These are phyloP conservation scores for Phaseolus lunatus DNA, from an alignment of 306 rosid genomes.

Conservation along the genomic window DNA sequence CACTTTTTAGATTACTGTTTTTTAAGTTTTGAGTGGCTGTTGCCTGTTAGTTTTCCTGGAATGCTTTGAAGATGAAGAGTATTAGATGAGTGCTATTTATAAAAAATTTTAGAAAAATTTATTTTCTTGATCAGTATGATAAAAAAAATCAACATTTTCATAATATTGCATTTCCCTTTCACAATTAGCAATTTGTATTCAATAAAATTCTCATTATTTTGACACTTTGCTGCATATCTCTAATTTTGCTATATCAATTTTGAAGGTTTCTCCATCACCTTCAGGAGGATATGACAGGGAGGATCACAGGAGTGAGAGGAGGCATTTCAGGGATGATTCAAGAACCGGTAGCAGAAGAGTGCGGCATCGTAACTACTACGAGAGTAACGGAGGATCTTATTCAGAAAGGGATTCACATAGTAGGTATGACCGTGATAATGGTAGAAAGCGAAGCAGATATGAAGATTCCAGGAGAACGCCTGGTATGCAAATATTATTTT, in stretches of 20 bases:
- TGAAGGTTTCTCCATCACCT: constrained; percentile 64
- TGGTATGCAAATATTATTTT: constrained; percentile 54
- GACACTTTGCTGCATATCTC: constrained; percentile 8
- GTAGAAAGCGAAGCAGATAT: constrained; percentile 71
- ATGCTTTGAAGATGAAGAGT: constrained; percentile 10
- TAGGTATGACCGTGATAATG: constrained; percentile 65
- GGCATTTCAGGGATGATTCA: constrained; percentile 58
- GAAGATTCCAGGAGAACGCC: constrained; percentile 83
- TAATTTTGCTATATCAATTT: constrained; percentile 45
- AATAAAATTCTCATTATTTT: neutral
- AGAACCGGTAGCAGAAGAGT: constrained; percentile 60
- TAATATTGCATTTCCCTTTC: constrained; percentile 14
- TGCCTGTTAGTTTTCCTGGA: neutral
- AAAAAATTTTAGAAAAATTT: neutral
- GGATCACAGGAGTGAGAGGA: constrained; percentile 62
- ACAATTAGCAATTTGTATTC: constrained; percentile 18
- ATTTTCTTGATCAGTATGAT: neutral
- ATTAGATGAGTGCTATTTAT: neutral
- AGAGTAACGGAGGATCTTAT: constrained; percentile 60
- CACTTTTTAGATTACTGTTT: neutral
- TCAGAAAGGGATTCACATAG: constrained; percentile 66
- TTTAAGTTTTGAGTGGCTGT: neutral
- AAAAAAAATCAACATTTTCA: constrained; percentile 21
- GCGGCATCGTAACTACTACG: constrained; percentile 51
- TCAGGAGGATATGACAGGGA: constrained; percentile 63